A percentile compares a stretch with the other conserved stretches of the same genome.
Conservation (phyloP, 2,329 filamentous ascomycete species). For the Arthrobotrys entomopaga region DNA sequence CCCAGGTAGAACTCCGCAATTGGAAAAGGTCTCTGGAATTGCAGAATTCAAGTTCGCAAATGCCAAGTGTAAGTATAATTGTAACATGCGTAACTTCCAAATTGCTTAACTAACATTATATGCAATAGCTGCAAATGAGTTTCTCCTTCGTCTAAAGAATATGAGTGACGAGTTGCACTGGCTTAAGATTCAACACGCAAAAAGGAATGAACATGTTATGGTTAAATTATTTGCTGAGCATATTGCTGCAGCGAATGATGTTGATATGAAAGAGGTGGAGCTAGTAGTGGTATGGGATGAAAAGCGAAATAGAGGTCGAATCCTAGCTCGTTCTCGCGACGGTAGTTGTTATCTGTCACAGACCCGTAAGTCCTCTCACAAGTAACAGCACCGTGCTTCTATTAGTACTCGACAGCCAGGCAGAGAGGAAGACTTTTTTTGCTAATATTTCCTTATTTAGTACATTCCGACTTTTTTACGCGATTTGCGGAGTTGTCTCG, state of each 20-base stretch:
- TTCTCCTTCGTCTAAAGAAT: conserved; percentile 38
- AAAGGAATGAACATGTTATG: conserved; percentile 50
- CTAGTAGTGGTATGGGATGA: conserved; percentile 51
- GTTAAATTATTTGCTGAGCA: conserved; percentile 51
- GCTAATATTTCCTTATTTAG: conserved; percentile 16
- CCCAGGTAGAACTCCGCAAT: conserved; percentile 1
- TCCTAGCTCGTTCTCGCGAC: conserved; percentile 42
- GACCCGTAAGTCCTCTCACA: conserved; percentile 16
- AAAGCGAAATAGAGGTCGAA: conserved; percentile 41
- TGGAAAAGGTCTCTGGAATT: conserved; percentile 33
- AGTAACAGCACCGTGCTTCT: not conserved
- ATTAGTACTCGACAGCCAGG: not conserved
- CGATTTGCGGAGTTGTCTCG: conserved; percentile 47
- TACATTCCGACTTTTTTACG: conserved; percentile 43
- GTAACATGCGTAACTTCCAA: not conserved
- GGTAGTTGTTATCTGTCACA: conserved; percentile 48
- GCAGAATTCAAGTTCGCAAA: conserved; percentile 46
- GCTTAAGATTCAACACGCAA: conserved; percentile 49
- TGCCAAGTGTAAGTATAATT: conserved; percentile 14
- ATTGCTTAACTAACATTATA: not conserved
- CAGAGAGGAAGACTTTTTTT: not conserved
- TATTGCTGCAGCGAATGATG: conserved; percentile 43
- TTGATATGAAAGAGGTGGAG: conserved; percentile 45
- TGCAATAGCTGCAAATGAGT: conserved; percentile 40
- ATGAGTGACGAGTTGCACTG: conserved; percentile 49